These are phyloP conservation scores for Eremochloa ophiuroides DNA, from an alignment of 176 grass and related monocot species.

Conservation along the genomic window DNA sequence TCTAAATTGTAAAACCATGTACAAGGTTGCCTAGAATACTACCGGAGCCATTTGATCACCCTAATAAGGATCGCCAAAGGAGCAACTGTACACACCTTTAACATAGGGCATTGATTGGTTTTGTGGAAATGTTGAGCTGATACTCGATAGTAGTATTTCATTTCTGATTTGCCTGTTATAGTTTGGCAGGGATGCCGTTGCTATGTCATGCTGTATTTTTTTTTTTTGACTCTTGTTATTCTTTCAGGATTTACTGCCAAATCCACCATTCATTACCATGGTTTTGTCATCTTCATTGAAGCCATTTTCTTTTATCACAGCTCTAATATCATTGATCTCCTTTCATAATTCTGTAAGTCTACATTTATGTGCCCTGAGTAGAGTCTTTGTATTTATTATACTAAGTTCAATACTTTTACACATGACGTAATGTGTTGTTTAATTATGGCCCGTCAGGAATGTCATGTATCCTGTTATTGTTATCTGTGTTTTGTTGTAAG, in stretches of 20 bases:
- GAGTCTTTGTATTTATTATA: not conserved
- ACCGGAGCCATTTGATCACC: not conserved
- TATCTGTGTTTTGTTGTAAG: not conserved
- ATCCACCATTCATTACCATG: constrained; percentile 68
- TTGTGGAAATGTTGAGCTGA: not conserved
- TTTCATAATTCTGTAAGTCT: constrained; percentile 57
- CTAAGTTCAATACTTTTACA: not conserved
- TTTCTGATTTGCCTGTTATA: not conserved
- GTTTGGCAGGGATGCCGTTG: not conserved
- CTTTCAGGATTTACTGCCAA: constrained; percentile 60
- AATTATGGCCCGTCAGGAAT: not conserved
- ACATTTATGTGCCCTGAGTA: not conserved
- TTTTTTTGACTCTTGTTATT: constrained; percentile 14
- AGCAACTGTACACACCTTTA: not conserved
- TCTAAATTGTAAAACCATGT: not conserved
- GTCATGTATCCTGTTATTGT: not conserved
- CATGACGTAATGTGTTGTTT: not conserved
- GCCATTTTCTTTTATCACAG: constrained; percentile 69
- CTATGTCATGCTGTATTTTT: not conserved
- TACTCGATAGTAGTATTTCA: not conserved
- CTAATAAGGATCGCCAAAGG: not conserved
- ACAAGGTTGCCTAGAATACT: not conserved
- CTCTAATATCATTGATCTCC: constrained; percentile 57
- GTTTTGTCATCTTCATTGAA: constrained; percentile 69
- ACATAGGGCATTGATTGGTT: not conserved